These are phyloP conservation scores for Erodium moschatum DNA, from an alignment of 441 rosid genomes.

Conservation along the genomic window DNA sequence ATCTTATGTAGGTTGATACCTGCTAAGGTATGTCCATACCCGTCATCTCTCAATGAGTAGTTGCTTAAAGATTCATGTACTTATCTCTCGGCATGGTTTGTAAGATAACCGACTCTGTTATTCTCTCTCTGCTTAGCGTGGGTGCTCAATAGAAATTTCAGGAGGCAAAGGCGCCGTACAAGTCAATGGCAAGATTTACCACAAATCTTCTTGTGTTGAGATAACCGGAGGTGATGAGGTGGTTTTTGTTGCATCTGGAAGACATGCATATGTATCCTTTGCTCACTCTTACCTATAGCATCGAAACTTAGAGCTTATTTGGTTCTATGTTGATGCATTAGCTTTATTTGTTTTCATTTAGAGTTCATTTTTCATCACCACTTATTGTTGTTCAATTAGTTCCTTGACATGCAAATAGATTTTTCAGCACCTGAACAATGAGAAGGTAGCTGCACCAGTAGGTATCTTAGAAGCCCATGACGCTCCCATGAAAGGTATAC, in stretches of 20 bases:
- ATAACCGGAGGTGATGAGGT: constrained; percentile 88
- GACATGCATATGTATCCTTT: constrained; percentile 98
- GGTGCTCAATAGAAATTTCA: constrained; percentile 55
- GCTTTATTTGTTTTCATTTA: constrained; percentile 1
- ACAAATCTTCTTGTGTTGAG: constrained; percentile 38
- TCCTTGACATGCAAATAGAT: constrained; percentile 62
- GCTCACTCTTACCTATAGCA: neutral
- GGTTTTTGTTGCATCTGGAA: constrained; percentile 55
- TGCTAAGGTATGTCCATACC: constrained; percentile 45
- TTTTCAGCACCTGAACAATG: constrained; percentile 68
- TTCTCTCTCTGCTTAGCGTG: constrained; percentile 37
- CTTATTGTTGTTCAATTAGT: constrained; percentile 14
- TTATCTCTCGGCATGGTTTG: neutral
- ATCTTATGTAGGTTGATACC: constrained; percentile 68
- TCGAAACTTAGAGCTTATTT: neutral
- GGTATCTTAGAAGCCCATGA: constrained; percentile 44
- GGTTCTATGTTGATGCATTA: neutral
- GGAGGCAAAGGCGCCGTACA: constrained; percentile 83
- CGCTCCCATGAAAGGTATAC: constrained; percentile 59
- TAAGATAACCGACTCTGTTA: neutral
- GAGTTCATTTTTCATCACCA: constrained; percentile 13
- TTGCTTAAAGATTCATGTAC: neutral
- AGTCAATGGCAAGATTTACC: constrained; percentile 62
- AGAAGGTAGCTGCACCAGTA: constrained; percentile 20
- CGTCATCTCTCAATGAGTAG: neutral